Base-by-base conservation (phyloP, 257 asterid genomes). In the Fraxinus anomala region DNA sequence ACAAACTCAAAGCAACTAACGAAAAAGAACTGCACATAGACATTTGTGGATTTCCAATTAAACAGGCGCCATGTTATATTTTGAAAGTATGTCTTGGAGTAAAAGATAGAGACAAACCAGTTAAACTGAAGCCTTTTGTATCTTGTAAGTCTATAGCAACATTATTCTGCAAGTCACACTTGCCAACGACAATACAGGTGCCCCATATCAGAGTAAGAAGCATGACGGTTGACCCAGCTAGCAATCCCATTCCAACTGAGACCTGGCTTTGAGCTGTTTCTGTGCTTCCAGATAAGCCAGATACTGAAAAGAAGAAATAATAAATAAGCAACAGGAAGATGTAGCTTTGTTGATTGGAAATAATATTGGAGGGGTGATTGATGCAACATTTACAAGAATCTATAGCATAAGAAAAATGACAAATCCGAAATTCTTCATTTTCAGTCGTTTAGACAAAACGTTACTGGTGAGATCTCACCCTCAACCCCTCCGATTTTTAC, bases 171-270 rank as follows among this genome's bases (percentile, higher is more conserved):
- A 92, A 21, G 76, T 94, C 96, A 33, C 97, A 92, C 89, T 94
- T 95, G 74, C 99, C 99, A 51, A 93, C 92, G 67, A 87, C 0
- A 77, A 94, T 75, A 83, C 99, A 95, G 73, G 94, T 83, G 2
- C 99, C 98, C 99, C 99, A 95, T 73, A 89, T 84, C 11, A 90
- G 84, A n/a, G 99, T 95, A 70, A 95, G 89, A 71, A 93, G 97
- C 98, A 95, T 89, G 78, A 95, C 97, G 0, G 98, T 93, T 14
- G 99, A 95, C 42, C 99, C 99, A 72, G 99, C 99, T 37, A 93
- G 76, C 84, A 95, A 88, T 23, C 97, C 99, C 86, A 95, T 93
- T 75, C 98, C 99, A 21, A 93, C 97, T 6, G 97, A 93, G 26
- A 95, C 99, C 87, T 95, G 98, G 82, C 94, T 85, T 86, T 93